These are phyloP conservation scores for Nicotiana obtusifolia DNA, from an alignment of 257 asterid genomes.

Conservation along the genomic window DNA sequence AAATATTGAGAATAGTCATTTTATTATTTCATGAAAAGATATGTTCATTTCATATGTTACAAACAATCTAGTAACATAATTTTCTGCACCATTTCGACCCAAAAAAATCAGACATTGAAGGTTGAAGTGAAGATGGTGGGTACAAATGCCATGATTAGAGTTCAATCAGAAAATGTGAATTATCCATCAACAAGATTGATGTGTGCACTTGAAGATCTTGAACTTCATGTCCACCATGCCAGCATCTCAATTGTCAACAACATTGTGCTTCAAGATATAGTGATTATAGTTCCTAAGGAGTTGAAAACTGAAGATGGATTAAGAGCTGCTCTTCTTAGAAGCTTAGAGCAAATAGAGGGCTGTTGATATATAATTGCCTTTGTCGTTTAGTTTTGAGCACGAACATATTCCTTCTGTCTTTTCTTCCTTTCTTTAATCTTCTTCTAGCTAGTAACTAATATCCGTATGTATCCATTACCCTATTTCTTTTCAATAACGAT, in stretches of 20 bases:
- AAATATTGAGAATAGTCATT: no score
- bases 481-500: no score
- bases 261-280: constrained; percentile 69
- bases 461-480: no score
- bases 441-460: no score
- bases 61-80: not conserved
- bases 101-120: constrained; percentile 12
- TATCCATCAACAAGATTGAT: constrained; percentile 59
- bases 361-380: no score
- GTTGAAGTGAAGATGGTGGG: constrained; percentile 70
- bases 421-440: no score
- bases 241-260: constrained; percentile 65
- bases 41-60: no score
- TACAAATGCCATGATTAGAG: constrained; percentile 64
- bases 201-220: constrained; percentile 56
- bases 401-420: no score
- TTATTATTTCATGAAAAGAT: no score
- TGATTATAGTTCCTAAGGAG: constrained; percentile 40
- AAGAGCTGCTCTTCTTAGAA: constrained; percentile 39
- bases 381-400: no score
- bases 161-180: constrained; percentile 46
- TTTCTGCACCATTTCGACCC: not conserved
- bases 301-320: constrained; percentile 31
- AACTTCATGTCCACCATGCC: constrained; percentile 64
- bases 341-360: constrained; percentile 17